Conservation (phyloP, 2,329 filamentous ascomycete genomes). For the Dactylellina haptotyla region DNA sequence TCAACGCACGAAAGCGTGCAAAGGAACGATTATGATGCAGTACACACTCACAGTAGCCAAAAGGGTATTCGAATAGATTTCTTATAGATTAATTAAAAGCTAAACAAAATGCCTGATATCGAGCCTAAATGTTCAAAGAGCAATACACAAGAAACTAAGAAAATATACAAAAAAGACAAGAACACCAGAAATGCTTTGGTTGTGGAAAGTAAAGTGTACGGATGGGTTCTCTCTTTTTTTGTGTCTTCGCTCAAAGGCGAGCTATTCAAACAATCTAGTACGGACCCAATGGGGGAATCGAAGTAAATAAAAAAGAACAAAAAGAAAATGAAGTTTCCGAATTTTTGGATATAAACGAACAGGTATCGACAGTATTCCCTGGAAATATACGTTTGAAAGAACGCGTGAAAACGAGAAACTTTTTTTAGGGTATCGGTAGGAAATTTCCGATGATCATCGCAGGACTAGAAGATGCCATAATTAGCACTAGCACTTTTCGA, state of each 20-base stretch:
- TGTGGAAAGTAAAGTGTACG: not conserved
- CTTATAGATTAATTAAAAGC: not conserved
- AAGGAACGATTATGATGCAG: not conserved
- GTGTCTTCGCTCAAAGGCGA: slow-evolving; percentile 4
- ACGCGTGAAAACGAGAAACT: slow-evolving; percentile 60
- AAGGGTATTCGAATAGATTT: not conserved
- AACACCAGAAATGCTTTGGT: slow-evolving; percentile 45
- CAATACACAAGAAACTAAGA: not conserved
- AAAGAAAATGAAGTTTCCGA: slow-evolving; percentile 8
- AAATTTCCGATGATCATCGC: slow-evolving; percentile 97
- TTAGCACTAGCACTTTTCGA: not conserved
- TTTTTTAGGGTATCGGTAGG: slow-evolving; percentile 75
- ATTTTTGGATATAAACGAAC: slow-evolving; percentile 9
- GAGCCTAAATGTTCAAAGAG: slow-evolving; percentile 1
- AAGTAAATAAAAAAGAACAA: slow-evolving; percentile 4
- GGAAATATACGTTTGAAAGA: slow-evolving; percentile 55
- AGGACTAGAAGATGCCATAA: slow-evolving; percentile 69
- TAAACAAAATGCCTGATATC: slow-evolving; percentile 1
- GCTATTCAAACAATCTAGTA: slow-evolving; percentile 32
- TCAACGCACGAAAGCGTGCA: slow-evolving; percentile 30
- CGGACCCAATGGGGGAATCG: slow-evolving; percentile 53
- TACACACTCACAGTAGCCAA: not conserved
- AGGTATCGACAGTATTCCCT: not conserved
- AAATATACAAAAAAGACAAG: not conserved
- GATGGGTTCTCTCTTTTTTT: not conserved